phyloP scores from a whole-genome alignment of 2,329 filamentous ascomycete genomes.

The Colletotrichum godetiae region DNA sequence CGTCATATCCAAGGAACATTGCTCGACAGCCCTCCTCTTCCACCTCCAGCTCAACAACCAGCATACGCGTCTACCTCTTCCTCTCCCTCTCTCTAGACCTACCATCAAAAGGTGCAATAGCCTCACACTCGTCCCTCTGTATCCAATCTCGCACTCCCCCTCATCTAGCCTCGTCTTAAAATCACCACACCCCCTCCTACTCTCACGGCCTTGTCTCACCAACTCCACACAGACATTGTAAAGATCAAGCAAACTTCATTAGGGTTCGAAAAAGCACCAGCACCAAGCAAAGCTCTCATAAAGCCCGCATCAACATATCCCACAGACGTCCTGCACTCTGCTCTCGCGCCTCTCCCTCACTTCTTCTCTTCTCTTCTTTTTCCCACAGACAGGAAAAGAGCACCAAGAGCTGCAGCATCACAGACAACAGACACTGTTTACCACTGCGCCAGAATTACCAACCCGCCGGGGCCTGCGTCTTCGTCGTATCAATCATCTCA shows the following conservation, averaged over 20 bases:
- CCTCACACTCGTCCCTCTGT: neutral
- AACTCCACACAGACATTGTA: slow-evolving; percentile 26
- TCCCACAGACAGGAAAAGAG: slow-evolving; percentile 15
- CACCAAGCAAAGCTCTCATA: slow-evolving; percentile 23
- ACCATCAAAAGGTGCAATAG: neutral
- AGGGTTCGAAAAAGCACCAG: neutral
- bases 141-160: neutral
- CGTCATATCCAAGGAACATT: slow-evolving; percentile 23
- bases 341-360: slow-evolving; percentile 1
- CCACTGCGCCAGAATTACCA: neutral
- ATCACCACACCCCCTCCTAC: neutral
- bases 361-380: neutral
- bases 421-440: slow-evolving; percentile 11
- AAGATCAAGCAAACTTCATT: slow-evolving; percentile 2
- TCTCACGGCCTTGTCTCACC: slow-evolving; percentile 30
- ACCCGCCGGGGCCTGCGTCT: slow-evolving; percentile 6
- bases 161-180: slow-evolving; percentile 5
- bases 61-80: neutral
- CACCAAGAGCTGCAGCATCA: slow-evolving; percentile 22
- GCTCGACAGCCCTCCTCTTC: neutral
- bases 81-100: neutral
- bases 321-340: slow-evolving; percentile 24
- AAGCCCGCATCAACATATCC: slow-evolving; percentile 29
- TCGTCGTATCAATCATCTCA: slow-evolving; percentile 14
- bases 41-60: neutral